Evolutionary conservation across 73 alveolate species (phyloP).

Genomic region (Breviolum minutum): DNA sequence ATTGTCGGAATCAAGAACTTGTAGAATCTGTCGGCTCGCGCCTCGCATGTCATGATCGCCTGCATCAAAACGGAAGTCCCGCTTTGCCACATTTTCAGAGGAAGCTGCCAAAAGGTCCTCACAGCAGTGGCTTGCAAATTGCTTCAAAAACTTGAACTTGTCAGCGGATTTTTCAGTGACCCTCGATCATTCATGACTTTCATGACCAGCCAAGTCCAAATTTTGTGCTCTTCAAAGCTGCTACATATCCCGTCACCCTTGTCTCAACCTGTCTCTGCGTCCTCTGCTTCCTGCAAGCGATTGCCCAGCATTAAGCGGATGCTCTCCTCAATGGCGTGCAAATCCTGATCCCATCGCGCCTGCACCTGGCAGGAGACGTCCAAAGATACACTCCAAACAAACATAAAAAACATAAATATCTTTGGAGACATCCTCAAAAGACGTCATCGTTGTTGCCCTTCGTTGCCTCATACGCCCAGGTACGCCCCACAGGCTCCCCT

Average conservation of each 20-base stretch:
- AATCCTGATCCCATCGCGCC: slow-evolving; percentile 36
- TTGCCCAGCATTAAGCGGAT: slow-evolving; percentile 56
- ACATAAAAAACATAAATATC: background rate
- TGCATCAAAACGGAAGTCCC: slow-evolving; percentile 66
- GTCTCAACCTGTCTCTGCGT: background rate
- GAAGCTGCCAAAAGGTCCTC: slow-evolving; percentile 56
- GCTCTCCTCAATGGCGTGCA: slow-evolving; percentile 82
- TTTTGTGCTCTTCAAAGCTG: no score
- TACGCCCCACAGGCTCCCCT: no score
- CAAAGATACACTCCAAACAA: background rate
- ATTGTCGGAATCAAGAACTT: background rate
- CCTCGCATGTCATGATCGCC: slow-evolving; percentile 95
- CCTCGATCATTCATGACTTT: no score
- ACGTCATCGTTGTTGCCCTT: background rate
- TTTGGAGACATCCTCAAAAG: no score
- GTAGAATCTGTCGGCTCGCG: background rate
- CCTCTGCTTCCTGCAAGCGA: slow-evolving; percentile 80
- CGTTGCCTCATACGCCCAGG: background rate
- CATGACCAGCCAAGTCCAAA: no score
- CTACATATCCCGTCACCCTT: no score
- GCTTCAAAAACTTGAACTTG: background rate
- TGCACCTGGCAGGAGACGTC: slow-evolving; percentile 3
- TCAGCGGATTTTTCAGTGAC: no score
- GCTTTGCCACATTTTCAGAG: slow-evolving; percentile 46
- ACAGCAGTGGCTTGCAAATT: background rate